These are phyloP conservation scores for Xylaria digitata DNA, from an alignment of 2,329 filamentous ascomycete genomes.

Conservation along the genomic window DNA sequence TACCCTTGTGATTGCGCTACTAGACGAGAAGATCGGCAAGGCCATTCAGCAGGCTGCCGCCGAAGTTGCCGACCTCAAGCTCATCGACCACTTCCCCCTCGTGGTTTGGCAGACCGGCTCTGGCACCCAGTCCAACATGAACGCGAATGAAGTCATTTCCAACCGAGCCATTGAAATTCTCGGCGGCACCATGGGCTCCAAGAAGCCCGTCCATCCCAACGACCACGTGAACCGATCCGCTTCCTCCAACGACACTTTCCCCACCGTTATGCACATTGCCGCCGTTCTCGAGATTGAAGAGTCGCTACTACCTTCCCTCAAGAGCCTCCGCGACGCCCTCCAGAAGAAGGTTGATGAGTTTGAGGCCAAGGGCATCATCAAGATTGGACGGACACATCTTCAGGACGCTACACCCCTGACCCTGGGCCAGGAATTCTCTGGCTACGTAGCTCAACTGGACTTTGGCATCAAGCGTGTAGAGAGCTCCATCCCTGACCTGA, in stretches of 20 bases:
- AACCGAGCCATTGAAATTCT: constrained; percentile 99
- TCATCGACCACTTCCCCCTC: constrained; percentile 96
- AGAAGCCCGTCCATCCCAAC: constrained; percentile 99
- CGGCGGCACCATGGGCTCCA: constrained; percentile 91
- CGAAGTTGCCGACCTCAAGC: constrained; percentile 93
- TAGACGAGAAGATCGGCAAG: constrained; percentile 87
- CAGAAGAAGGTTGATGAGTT: constrained; percentile 91
- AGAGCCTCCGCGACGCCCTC: constrained; percentile 83
- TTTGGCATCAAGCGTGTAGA: constrained; percentile 89
- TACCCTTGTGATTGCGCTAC: constrained; percentile 44
- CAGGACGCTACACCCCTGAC: constrained; percentile 97
- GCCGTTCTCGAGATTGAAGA: constrained; percentile 93
- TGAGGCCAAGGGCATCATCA: constrained; percentile 88
- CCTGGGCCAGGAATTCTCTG: constrained; percentile 96
- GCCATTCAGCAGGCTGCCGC: constrained; percentile 94
- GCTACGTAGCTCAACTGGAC: constrained; percentile 94
- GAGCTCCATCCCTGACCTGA: constrained; percentile 82
- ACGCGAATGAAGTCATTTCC: constrained; percentile 99
- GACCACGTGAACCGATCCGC: constrained; percentile 99
- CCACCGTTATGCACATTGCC: constrained; percentile 99
- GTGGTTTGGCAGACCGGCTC: constrained; percentile 99
- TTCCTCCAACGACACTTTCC: constrained; percentile 99
- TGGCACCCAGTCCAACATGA: constrained; percentile 99
- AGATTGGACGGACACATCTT: constrained; percentile 97
- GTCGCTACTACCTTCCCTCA: constrained; percentile 83